Percentiles rank a stretch among this genome's conserved stretches.
phyloP scores from a whole-genome alignment of 768 basidiomycete genomes.

The Naganishia onofrii region DNA sequence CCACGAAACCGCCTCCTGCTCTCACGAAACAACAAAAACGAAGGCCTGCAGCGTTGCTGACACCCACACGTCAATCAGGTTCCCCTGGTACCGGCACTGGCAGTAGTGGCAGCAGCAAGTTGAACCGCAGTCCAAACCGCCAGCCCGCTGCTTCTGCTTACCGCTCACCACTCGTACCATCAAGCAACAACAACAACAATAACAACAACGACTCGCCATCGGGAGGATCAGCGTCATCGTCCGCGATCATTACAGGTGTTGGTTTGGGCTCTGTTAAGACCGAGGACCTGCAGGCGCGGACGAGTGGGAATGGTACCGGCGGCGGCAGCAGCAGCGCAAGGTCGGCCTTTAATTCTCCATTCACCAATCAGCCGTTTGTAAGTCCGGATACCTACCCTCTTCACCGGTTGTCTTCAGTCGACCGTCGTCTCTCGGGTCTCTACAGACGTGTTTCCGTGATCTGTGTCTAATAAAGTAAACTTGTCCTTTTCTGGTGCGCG shows the following conservation, averaged over 20 bases:
- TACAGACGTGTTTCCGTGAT: no score
- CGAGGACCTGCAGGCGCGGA: neutral
- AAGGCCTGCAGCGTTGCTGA: constrained; percentile 4
- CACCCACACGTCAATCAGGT: constrained; percentile 9
- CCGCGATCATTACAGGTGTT: neutral
- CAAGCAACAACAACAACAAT: neutral
- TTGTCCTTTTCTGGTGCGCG: no score
- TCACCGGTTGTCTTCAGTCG: no score
- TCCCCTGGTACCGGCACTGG: neutral
- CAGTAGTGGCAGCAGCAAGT: neutral
- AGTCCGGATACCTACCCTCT: no score
- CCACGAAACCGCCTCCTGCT: neutral
- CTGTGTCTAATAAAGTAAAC: neutral
- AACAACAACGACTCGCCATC: neutral
- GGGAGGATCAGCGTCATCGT: no score
- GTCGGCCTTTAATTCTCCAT: constrained; percentile 1
- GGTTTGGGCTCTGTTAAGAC: neutral
- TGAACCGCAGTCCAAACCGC: neutral
- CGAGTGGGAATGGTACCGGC: neutral
- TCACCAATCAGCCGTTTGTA: constrained; percentile 19
- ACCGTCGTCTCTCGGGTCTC: no score
- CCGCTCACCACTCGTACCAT: neutral
- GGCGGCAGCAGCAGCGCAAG: neutral
- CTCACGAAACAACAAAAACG: neutral
- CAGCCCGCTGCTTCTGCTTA: neutral